Evolutionary conservation across 495 filamentous ascomycete species (phyloP), one percentile per base, ranked within the genome.

Genomic region (Aspergillus biplanus): DNA sequence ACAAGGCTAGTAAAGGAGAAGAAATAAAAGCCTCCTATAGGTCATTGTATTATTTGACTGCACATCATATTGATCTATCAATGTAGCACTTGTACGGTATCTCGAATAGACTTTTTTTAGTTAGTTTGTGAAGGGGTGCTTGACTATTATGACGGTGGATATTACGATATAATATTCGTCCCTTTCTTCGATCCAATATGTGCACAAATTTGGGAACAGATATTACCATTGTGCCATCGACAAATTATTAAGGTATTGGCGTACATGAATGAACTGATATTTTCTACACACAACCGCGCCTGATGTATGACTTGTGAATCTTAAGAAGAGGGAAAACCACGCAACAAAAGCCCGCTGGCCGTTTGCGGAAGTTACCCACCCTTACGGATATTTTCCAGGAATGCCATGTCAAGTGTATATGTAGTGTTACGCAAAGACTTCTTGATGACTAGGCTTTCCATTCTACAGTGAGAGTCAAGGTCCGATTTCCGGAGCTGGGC

Each of bases 401-500:
- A 39, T 39, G 4, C 37, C 8, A 39, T 39, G 13, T 39, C 13
- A 13, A 39, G 8, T 13, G 13, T 13, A 39, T 13, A 39, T 39
- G 3, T 39, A 39, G 13, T 39, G 37, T 39, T 13, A 13, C 37
- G 8, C 7, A 39, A 13, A 39, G 37, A 39, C 37, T 39, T n/a
- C 46, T 48, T 21, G 46, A 48, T 16, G 46, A 48, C 46, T 7
- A 48, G 16, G 16, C 6, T 48, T 48, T 48, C n/a, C 46, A 48
- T n/a, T 48, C 46, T n/a, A 48, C 12, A 15, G 12, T 48, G 16
- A 15, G 58, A 33, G 65, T 56, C 12, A 67, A 55, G 39, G 60
- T 63, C 33, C 66, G 62, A 62, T 68, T 68, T 62, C 66, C 62
- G 7, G 66, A 68, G 34, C 61, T 62, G 49, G 59, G 61, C 42